These are phyloP conservation scores for Nakazawaea molendinolei DNA, from an alignment of 805 yeast genomes.

Conservation along the genomic window DNA sequence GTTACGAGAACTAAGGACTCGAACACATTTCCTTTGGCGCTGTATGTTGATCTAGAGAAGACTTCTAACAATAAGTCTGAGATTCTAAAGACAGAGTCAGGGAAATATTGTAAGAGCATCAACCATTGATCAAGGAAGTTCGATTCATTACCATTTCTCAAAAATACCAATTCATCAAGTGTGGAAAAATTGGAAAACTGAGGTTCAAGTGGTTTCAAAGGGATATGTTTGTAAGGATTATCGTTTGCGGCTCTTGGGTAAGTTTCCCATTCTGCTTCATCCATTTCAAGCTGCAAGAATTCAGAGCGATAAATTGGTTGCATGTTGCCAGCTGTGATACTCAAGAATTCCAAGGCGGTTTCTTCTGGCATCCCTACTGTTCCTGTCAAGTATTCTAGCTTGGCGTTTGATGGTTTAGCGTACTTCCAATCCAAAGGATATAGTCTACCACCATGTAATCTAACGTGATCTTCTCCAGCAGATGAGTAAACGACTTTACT, in stretches of 20 bases:
- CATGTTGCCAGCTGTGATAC: conserved; percentile 18
- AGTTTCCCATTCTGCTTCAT: conserved; percentile 26
- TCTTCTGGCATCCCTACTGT: conserved; percentile 26
- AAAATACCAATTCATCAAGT: conserved; percentile 31
- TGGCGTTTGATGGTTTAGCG: conserved; percentile 33
- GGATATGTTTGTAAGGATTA: conserved; percentile 20
- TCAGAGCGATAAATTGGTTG: conserved; percentile 16
- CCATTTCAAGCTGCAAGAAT: conserved; percentile 16
- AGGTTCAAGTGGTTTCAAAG: conserved; percentile 26
- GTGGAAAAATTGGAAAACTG: conserved; percentile 33
- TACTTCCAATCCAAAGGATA: conserved; percentile 31
- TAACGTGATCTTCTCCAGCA: conserved; percentile 28
- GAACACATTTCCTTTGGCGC: conserved; percentile 27
- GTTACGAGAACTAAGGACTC: conserved; percentile 29
- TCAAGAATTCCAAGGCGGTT: conserved; percentile 23
- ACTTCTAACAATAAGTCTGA: conserved; percentile 32
- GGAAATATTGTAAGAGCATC: conserved; percentile 35
- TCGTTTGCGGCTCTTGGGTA: conserved; percentile 12
- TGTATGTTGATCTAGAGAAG: conserved; percentile 26
- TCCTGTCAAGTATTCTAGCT: conserved; percentile 24
- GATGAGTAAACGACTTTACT: conserved; percentile 34
- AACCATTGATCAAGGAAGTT: conserved; percentile 36
- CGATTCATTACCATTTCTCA: conserved; percentile 29
- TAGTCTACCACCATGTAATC: conserved; percentile 27
- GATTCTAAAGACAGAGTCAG: conserved; percentile 27